A percentile compares a stretch with the other conserved stretches of the same genome.
Conservation (phyloP, 148 eudicot species). For the Arbutus unedo region DNA sequence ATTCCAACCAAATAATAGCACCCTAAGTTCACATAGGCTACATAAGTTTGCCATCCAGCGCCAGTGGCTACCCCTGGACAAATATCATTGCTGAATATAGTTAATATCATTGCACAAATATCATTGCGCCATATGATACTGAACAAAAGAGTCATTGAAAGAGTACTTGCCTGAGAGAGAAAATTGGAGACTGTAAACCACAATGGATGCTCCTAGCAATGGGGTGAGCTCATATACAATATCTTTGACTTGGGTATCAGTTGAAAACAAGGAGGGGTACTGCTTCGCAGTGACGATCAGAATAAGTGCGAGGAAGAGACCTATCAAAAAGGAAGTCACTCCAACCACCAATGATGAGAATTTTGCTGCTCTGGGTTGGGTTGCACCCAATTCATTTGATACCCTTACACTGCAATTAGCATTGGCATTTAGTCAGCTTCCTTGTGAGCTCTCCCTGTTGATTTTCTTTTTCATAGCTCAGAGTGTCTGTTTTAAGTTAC, state of each 20-base stretch:
- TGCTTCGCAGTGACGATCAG: conserved; percentile 24
- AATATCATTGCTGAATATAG: neutral
- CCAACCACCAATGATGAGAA: conserved; percentile 40
- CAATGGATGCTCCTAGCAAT: conserved; percentile 33
- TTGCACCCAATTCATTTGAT: conserved; percentile 58
- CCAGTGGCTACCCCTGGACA: conserved; percentile 54
- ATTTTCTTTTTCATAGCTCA: too few species aligned
- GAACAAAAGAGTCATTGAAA: neutral
- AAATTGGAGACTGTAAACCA: conserved; percentile 40
- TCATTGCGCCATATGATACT: too few species aligned
- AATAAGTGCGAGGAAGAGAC: conserved; percentile 26
- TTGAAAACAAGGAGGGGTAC: conserved; percentile 40
- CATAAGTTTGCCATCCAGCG: conserved; percentile 62
- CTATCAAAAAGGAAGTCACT: conserved; percentile 24
- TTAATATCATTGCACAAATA: neutral
- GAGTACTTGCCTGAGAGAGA: conserved; percentile 42
- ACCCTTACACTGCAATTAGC: conserved; percentile 44
- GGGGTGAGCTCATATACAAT: conserved; percentile 46
- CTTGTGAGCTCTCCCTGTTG: too few species aligned
- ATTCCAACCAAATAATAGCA: conserved; percentile 54
- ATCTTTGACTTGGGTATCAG: conserved; percentile 29
- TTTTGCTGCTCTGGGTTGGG: conserved; percentile 40
- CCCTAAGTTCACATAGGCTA: conserved; percentile 51
- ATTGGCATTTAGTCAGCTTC: too few species aligned
- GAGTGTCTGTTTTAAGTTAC: too few species aligned